Evolutionary conservation across 352 stramenopile genomes (phyloP), one percentile per base, ranked within the genome.

Genomic region (Phytophthora pini): DNA sequence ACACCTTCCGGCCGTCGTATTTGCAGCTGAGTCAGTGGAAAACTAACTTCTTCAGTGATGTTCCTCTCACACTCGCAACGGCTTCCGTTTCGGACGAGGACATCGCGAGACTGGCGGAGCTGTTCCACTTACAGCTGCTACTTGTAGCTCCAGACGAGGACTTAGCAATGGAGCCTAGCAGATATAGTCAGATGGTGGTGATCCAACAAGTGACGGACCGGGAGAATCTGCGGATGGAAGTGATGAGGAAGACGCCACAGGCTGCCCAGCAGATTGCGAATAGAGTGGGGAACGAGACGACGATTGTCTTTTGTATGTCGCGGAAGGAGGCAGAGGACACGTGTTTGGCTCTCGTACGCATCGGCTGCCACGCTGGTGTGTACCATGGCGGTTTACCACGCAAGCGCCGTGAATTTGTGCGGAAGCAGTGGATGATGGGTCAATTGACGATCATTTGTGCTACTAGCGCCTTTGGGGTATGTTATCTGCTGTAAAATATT

Each of bases 251-350:
- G 65, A 56, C 41, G 4, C 17, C 31, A 17, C 32, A 59, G 9
- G 48, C 66, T 32, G 66, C 76, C 0, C 45, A 68, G 9, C 59
- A 61, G 40, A 87, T 88, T 31, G 63, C 76, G 0, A 1, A 45
- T 2, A 65, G 68, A 41, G 74, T 89, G 3, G 53, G 53, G 6
- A 56, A 61, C 3, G 63, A 70, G 1, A 61, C 83, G 3, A 75
- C 82, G 1, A 87, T 94, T 41, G 84, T 94, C 5, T 94, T 90
- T 59, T 92, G 85, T 17, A 73, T 94, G 54, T 90, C 87, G n/a
- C 72, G 76, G 1, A 84, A 79, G 8, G 84, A 94, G 54, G 84
- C 84, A 0, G 87, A 93, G 32, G 61, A 87, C 6, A 61, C 80
- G 10, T 89, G 82, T 32, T 56, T 88, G 8, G 65, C 70, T 24